Conservation (phyloP, 805 yeast species). For the Wickerhamiella brachini region DNA sequence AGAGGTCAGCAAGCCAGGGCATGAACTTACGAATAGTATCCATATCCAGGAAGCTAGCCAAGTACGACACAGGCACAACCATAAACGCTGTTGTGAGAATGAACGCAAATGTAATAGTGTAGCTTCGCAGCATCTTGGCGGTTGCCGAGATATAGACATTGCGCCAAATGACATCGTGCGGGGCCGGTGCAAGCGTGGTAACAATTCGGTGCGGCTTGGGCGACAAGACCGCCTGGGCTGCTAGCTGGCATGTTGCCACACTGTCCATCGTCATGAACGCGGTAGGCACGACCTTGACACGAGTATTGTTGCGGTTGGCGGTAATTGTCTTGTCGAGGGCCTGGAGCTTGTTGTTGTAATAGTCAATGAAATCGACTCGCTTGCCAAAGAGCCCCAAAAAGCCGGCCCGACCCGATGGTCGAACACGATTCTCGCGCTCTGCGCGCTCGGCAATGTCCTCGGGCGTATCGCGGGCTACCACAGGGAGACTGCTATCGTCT, state of each 20-base stretch:
- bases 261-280: slow-evolving; percentile 93
- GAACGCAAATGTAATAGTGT: slow-evolving; percentile 50
- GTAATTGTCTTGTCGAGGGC: slow-evolving; percentile 57
- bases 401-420: slow-evolving; percentile 56
- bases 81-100: slow-evolving; percentile 58
- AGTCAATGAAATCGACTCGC: slow-evolving; percentile 67
- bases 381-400: slow-evolving; percentile 51
- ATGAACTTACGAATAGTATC: slow-evolving; percentile 67
- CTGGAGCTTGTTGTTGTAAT: slow-evolving; percentile 54
- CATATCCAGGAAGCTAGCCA: slow-evolving; percentile 69
- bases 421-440: slow-evolving; percentile 21
- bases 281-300: slow-evolving; percentile 72
- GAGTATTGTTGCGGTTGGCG: slow-evolving; percentile 43
- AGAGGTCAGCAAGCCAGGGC: slow-evolving; percentile 64
- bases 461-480: slow-evolving; percentile 2
- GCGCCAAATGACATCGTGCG: slow-evolving; percentile 89
- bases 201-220: slow-evolving; percentile 76
- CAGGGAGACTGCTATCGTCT: background rate
- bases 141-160: slow-evolving; percentile 68
- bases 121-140: slow-evolving; percentile 53
- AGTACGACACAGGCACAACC: slow-evolving; percentile 69
- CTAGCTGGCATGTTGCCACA: slow-evolving; percentile 91
- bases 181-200: slow-evolving; percentile 84
- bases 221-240: slow-evolving; percentile 88
- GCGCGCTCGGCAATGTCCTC: background rate